Evolutionary conservation across 306 rosid genomes (phyloP), one percentile per base, ranked within the genome.

Genomic region (Vicia faba): DNA sequence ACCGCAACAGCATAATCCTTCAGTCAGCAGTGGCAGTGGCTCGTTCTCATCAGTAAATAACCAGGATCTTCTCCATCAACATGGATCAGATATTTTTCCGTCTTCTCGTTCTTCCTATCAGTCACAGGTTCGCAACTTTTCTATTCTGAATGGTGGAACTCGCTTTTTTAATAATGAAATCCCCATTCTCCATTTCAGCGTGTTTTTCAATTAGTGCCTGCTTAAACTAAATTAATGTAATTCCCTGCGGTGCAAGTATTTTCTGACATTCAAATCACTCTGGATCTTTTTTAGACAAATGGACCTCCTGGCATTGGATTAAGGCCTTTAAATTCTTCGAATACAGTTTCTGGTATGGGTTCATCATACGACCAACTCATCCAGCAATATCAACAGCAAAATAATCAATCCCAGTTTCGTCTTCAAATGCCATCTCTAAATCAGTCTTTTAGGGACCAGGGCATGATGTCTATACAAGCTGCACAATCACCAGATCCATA

Each of bases 231-330:
- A 16, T 48, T 72, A 39, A 1, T 36, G 28, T 45, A 6, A 20
- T 46, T 33, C 43, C 31, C 2, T 1, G 36, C 41, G 35, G 46
- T 29, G 28, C 44, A 70, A 61, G 71, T 77, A 19, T 61, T 41
- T 3, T 3, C 67, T 65, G 64, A 69, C 64, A 51, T 70, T 56
- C 56, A 56, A 45, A 59, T 49, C 13, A 35, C 43, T 36, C 18
- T 61, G 66, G 45, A 71, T 63, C 64, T 73, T 68, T 38, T 79
- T 62, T 78, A 95, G 99, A 78, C 95, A 28, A 86, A 92, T 61
- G 97, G 95, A 40, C 89, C 99, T 78, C 99, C 96, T 65, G 99
- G 95, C 53, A 86, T 90, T 84, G 99, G 99, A 75, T 73, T 88
- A 79, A 90, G 97, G 76, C 91, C 97, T 36, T 61, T 86, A 69